Percentiles rank a stretch among this genome's conserved stretches.
Evolutionary conservation across 2,329 filamentous ascomycete species (phyloP).

Genomic region (Cladosporium sp.): DNA sequence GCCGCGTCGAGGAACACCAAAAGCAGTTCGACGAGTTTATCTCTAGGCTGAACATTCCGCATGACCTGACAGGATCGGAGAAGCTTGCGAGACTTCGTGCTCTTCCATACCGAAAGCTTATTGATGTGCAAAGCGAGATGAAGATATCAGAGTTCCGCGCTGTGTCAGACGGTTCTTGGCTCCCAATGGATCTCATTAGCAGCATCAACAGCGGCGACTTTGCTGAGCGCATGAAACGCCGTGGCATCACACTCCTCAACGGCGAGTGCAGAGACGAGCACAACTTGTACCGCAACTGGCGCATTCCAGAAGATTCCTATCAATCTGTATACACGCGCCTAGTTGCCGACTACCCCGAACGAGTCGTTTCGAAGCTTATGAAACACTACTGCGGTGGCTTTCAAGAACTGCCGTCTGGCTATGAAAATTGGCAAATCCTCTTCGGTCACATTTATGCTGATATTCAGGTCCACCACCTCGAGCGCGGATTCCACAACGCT

Average conservation of each 20-base stretch:
- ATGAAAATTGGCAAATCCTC: slow-evolving; percentile 51
- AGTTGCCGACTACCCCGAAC: slow-evolving; percentile 53
- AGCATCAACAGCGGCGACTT: slow-evolving; percentile 53
- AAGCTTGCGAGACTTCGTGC: slow-evolving; percentile 50
- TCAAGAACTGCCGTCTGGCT: slow-evolving; percentile 39
- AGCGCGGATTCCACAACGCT: slow-evolving; percentile 52
- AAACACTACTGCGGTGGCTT: slow-evolving; percentile 45
- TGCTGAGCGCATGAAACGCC: slow-evolving; percentile 44
- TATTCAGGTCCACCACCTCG: slow-evolving; percentile 55
- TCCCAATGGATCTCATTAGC: slow-evolving; percentile 45
- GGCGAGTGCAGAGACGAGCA: slow-evolving; percentile 59
- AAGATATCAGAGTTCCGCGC: slow-evolving; percentile 57
- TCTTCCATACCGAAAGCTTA: slow-evolving; percentile 40
- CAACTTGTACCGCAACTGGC: slow-evolving; percentile 53
- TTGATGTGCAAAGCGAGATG: slow-evolving; percentile 46
- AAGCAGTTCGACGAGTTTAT: slow-evolving; percentile 55
- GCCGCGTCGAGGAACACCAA: slow-evolving; percentile 48
- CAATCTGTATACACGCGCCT: slow-evolving; percentile 48
- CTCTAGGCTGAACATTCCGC: slow-evolving; percentile 45
- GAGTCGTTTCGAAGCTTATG: slow-evolving; percentile 47
- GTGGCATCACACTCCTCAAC: slow-evolving; percentile 52
- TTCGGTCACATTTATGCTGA: slow-evolving; percentile 59
- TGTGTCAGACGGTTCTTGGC: slow-evolving; percentile 52
- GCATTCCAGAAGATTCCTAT: slow-evolving; percentile 47
- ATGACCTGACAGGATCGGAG: slow-evolving; percentile 39